Evolutionary conservation across 2,329 filamentous ascomycete species (phyloP).

Genomic region (Fusarium nisikadoi): DNA sequence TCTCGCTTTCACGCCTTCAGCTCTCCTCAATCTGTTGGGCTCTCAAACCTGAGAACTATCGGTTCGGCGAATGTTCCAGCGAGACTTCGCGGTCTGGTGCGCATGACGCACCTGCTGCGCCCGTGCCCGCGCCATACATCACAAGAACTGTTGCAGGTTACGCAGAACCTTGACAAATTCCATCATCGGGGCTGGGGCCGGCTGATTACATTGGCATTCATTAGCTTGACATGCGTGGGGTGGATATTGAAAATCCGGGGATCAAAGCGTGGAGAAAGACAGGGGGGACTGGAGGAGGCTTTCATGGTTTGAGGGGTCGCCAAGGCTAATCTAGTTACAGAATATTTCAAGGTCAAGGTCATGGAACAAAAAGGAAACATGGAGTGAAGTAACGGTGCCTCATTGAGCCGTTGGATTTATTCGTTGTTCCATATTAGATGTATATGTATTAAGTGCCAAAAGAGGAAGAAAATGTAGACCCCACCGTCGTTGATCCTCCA

Average conservation of each 20-base stretch:
- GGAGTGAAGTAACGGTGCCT: background rate
- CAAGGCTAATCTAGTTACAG: slow-evolving; percentile 2
- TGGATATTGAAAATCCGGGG: slow-evolving; percentile 36
- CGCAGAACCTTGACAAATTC: slow-evolving; percentile 26
- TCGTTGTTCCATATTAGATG: slow-evolving; percentile 27
- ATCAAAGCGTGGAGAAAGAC: slow-evolving; percentile 21
- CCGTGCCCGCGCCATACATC: slow-evolving; percentile 3
- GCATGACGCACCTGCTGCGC: slow-evolving; percentile 34
- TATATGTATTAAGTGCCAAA: background rate
- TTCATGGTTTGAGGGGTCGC: slow-evolving; percentile 6
- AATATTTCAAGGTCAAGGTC: background rate
- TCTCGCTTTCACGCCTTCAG: background rate
- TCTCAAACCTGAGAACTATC: background rate
- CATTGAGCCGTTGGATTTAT: slow-evolving; percentile 21
- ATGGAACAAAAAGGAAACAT: background rate
- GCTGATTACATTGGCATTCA: background rate
- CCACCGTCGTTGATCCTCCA: background rate
- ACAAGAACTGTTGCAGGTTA: slow-evolving; percentile 10
- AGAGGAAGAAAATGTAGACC: background rate
- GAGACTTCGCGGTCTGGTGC: slow-evolving; percentile 21
- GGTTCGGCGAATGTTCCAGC: background rate
- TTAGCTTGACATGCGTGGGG: slow-evolving; percentile 12
- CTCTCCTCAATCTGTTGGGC: background rate
- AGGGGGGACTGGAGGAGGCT: slow-evolving; percentile 15
- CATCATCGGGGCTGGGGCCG: background rate